A percentile compares a stretch with the other conserved stretches of the same genome.
Conservation (phyloP, 2,329 filamentous ascomycete species). For the Dichotomopilus funicola region DNA sequence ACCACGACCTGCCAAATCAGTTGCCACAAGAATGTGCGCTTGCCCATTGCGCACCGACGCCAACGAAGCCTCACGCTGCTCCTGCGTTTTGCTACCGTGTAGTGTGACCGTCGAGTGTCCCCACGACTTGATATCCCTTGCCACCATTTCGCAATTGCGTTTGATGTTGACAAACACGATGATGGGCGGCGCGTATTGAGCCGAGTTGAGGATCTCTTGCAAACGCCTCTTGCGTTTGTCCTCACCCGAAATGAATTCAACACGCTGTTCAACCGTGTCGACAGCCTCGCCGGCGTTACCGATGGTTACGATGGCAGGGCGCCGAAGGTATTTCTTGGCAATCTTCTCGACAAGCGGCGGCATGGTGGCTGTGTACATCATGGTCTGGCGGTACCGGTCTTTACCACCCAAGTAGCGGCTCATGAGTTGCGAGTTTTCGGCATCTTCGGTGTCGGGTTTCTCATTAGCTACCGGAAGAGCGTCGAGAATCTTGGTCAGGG, state of each 20-base stretch:
- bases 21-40: constrained; percentile 87
- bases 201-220: constrained; percentile 76
- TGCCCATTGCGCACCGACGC: constrained; percentile 73
- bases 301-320: constrained; percentile 90
- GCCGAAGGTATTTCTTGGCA: constrained; percentile 90
- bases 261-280: constrained; percentile 94
- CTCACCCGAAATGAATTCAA: constrained; percentile 84
- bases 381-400: constrained; percentile 87
- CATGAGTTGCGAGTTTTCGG: constrained; percentile 84
- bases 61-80: constrained; percentile 91
- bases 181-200: constrained; percentile 79
- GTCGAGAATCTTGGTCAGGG: constrained; percentile 94
- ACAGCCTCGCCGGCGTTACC: constrained; percentile 93
- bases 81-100: constrained; percentile 94
- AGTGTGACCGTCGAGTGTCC: constrained; percentile 85
- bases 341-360: constrained; percentile 86
- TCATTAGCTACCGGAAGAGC: constrained; percentile 88
- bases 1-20: constrained; percentile 91
- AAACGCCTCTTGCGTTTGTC: constrained; percentile 96
- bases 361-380: constrained; percentile 99
- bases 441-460: constrained; percentile 89
- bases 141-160: constrained; percentile 93
- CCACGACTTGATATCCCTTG: constrained; percentile 88
- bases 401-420: constrained; percentile 65
- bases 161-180: constrained; percentile 99